Conservation (phyloP, 2,329 filamentous ascomycete species). For the Colletotrichum tropicicola region DNA sequence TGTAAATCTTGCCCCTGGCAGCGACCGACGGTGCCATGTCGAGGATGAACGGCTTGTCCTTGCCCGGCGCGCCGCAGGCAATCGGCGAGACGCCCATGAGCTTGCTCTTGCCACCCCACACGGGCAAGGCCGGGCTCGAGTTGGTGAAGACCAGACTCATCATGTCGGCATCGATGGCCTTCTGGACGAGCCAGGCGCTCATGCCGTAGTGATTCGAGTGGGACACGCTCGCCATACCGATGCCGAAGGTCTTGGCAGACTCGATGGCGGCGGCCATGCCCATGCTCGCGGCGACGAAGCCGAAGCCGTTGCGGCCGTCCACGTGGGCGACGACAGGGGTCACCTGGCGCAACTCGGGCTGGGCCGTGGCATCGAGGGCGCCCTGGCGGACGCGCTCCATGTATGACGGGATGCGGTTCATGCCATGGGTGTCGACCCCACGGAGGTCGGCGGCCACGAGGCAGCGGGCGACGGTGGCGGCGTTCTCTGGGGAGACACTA, state of each 20-base stretch:
- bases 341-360: constrained; percentile 65
- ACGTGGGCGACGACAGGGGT: constrained; percentile 78
- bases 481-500: constrained; percentile 66
- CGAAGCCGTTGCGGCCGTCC: constrained; percentile 76
- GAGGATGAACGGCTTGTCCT: constrained; percentile 72
- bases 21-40: constrained; percentile 78
- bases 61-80: constrained; percentile 77
- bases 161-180: constrained; percentile 77
- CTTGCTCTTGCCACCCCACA: constrained; percentile 73
- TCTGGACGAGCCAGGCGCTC: constrained; percentile 82
- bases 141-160: constrained; percentile 78
- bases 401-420: constrained; percentile 82
- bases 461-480: constrained; percentile 70
- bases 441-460: constrained; percentile 80
- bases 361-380: constrained; percentile 69
- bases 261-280: constrained; percentile 75
- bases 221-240: constrained; percentile 80
- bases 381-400: constrained; percentile 76
- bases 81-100: constrained; percentile 80
- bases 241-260: constrained; percentile 71
- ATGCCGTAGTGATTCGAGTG: constrained; percentile 88
- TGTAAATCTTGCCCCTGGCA: constrained; percentile 78
- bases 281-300: constrained; percentile 73
- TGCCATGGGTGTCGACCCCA: constrained; percentile 80
- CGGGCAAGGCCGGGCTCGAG: constrained; percentile 76